Evolutionary conservation across 2,329 filamentous ascomycete genomes (phyloP), one percentile per base, ranked within the genome.

Genomic region (Rhexocercosporidium sp.): DNA sequence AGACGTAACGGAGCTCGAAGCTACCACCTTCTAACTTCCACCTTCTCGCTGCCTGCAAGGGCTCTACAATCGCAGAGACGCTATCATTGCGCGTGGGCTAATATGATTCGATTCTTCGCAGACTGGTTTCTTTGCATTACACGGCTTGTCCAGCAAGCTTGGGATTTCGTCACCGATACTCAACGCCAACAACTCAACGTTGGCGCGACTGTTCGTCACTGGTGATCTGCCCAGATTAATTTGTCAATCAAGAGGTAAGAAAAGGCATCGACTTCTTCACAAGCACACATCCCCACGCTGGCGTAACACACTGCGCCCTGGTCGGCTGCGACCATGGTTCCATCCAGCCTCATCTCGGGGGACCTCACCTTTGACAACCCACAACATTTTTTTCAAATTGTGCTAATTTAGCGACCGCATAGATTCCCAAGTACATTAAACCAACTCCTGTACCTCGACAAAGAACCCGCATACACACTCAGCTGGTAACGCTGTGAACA

Each of bases 401-500:
- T 65, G 29, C 64, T 70, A 47, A 69, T 59, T 39, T 27, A 22
- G 18, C 51, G 3, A 6, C 11, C 3, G 20, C 25, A 8, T 51
- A 72, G 72, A 70, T 56, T 53, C 54, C 62, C 54, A 37, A 60
- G 27, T 41, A 47, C 62, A 29, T 63, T 61, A 39, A 54, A 67
- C 34, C 51, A 54, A 62, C 34, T 56, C 41, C 54, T 62, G 61
- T 51, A 59, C 59, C 7, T 51, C 16, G 3, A 39, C 22, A 25
- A 11, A 37, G 22, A 62, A 41, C 18, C 44, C 29, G 46, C 34
- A 54, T 27, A 57, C 31, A 63, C 37, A 64, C 61, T 57, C 60
- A 68, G 59, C 59, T 64, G 51, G 59, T 49, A 31, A 51, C 51
- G 34, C 64, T 39, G 64, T 64, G 72, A 91, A 90, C 78, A 92